Conservation (phyloP, 225 moss, liverwort and hornwort species). For the Pseudisothecium myosuroides region DNA sequence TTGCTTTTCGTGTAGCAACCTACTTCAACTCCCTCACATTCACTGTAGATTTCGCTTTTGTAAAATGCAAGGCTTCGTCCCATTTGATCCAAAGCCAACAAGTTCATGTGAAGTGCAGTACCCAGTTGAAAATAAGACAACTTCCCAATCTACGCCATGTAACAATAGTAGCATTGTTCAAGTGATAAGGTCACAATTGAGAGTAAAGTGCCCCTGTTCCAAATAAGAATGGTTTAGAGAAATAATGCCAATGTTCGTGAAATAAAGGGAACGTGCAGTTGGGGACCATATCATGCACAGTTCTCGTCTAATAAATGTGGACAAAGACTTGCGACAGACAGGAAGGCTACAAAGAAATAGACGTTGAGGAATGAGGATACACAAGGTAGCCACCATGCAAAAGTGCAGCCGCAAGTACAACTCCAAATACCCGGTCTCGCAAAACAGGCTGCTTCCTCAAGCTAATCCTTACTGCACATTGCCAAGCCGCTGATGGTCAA, state of each 20-base stretch:
- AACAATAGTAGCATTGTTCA: neutral
- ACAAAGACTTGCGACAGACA: neutral
- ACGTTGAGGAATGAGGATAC: constrained; percentile 54
- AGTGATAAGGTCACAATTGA: neutral
- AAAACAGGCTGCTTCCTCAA: constrained; percentile 75
- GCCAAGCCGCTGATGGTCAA: neutral
- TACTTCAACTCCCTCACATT: neutral
- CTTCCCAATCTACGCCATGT: neutral
- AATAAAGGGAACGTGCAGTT: neutral
- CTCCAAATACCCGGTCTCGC: constrained; percentile 77
- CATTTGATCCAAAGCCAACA: neutral
- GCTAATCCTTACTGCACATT: constrained; percentile 80
- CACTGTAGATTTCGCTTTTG: neutral
- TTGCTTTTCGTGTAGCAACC: neutral
- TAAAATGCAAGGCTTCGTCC: neutral
- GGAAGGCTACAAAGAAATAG: neutral
- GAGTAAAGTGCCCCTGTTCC: neutral
- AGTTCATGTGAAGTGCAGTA: neutral
- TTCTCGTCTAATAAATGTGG: neutral
- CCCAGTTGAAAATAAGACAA: neutral
- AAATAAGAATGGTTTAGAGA: no score
- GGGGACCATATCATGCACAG: neutral
- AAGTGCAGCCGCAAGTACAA: constrained; percentile 82
- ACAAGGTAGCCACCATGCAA: constrained; percentile 97
- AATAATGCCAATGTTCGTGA: neutral